Evolutionary conservation across 352 stramenopile species (phyloP).

Genomic region (Phytopythium kandeliae): DNA sequence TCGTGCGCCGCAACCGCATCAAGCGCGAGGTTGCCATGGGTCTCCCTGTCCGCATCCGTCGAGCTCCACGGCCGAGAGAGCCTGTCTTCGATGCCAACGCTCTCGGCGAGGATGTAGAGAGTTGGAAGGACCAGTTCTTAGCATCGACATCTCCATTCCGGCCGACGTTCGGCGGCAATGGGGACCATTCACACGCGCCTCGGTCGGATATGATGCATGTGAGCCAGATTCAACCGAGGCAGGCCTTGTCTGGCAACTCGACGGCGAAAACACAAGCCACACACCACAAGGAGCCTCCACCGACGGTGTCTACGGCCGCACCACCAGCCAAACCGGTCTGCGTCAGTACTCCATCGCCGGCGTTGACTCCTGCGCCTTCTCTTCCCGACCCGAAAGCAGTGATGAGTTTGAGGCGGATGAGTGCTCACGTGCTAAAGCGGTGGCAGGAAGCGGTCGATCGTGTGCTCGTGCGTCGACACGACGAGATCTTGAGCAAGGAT

Average conservation of each 20-base stretch:
- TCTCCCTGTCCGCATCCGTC: constrained; percentile 14
- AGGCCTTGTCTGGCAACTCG: not conserved
- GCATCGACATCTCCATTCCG: constrained; percentile 8
- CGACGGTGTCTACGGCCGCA: not conserved
- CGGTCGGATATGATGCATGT: constrained; percentile 5
- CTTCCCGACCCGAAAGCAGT: not conserved
- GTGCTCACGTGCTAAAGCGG: constrained; percentile 10
- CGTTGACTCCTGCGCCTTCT: too few relatives aligned
- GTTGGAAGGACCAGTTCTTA: constrained; percentile 3
- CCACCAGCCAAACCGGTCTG: not conserved
- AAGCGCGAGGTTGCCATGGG: constrained; percentile 43
- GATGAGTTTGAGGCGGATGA: not conserved
- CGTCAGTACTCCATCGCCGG: too few relatives aligned
- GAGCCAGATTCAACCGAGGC: not conserved
- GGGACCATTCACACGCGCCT: not conserved
- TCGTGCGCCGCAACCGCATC: constrained; percentile 60
- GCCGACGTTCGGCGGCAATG: constrained; percentile 20
- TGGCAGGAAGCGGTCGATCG: constrained; percentile 39
- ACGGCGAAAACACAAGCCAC: not conserved
- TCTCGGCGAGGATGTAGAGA: not conserved
- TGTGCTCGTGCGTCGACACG: constrained; percentile 48
- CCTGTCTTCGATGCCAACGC: constrained; percentile 9
- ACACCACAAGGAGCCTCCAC: too few relatives aligned
- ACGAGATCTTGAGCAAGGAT: constrained; percentile 52
- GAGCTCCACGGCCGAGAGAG: constrained; percentile 11